Evolutionary conservation across 73 alveolate species (phyloP).

Genomic region (Stentor roeselii): DNA sequence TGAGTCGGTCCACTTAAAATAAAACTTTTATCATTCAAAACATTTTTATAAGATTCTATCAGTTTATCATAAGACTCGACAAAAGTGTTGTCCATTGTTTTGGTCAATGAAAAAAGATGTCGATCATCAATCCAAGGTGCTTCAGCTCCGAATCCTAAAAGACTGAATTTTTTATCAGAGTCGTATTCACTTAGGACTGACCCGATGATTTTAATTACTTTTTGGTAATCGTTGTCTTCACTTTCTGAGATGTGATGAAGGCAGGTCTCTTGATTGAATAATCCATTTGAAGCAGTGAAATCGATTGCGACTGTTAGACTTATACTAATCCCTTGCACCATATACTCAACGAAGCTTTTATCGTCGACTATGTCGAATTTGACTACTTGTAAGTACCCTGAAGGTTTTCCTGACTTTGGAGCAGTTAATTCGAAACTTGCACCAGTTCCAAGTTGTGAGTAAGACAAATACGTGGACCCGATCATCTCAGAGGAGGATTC

Average conservation of each 20-base stretch:
- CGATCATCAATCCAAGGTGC: constrained; percentile 31
- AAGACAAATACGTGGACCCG: background rate
- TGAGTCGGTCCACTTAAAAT: constrained; percentile 74
- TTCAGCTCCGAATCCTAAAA: constrained; percentile 66
- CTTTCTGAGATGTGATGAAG: constrained; percentile 48
- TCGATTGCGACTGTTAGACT: constrained; percentile 75
- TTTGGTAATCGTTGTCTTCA: constrained; percentile 54
- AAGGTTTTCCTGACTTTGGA: background rate
- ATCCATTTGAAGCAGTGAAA: constrained; percentile 75
- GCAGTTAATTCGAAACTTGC: background rate
- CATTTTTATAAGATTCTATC: constrained; percentile 33
- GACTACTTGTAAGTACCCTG: background rate
- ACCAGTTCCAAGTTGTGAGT: background rate
- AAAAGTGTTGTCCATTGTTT: constrained; percentile 28
- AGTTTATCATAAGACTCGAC: constrained; percentile 35
- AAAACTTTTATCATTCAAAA: constrained; percentile 29
- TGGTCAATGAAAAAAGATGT: constrained; percentile 45
- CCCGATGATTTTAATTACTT: constrained; percentile 66
- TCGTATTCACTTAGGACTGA: constrained; percentile 54
- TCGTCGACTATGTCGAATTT: background rate
- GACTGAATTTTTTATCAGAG: constrained; percentile 53
- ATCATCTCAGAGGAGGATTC: background rate
- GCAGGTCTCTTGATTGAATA: constrained; percentile 37
- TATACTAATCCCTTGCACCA: constrained; percentile 60
- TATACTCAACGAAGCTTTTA: constrained; percentile 51